These are phyloP conservation scores for Crassisporium funariophilum DNA, from an alignment of 768 basidiomycete species.

Conservation along the genomic window DNA sequence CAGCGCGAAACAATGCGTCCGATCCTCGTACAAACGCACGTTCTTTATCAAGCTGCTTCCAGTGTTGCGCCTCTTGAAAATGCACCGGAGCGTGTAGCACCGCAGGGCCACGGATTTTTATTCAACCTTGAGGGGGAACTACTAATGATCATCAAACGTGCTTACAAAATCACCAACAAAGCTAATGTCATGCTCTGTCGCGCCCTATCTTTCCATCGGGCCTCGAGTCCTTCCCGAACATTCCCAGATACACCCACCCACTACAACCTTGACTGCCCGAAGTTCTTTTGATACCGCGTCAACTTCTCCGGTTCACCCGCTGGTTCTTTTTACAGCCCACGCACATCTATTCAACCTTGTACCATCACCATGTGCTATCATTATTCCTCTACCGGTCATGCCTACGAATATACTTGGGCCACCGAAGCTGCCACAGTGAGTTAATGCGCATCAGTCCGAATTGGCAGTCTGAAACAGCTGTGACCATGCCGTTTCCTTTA, in stretches of 20 bases:
- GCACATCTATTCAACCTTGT: not conserved
- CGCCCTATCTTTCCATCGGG: too few species aligned
- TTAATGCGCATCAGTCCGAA: slow-evolving; percentile 10
- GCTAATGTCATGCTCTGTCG: too few species aligned
- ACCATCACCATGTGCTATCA: slow-evolving; percentile 2
- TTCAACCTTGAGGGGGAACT: too few species aligned
- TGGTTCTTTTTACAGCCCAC: slow-evolving; percentile 12
- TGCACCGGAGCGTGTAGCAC: too few species aligned
- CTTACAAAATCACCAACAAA: too few species aligned
- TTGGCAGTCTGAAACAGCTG: slow-evolving; percentile 6
- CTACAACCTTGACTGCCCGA: too few species aligned
- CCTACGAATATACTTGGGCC: too few species aligned
- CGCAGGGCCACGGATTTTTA: too few species aligned
- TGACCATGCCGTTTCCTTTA: too few species aligned
- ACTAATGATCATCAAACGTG: too few species aligned
- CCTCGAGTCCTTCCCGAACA: slow-evolving; percentile 10
- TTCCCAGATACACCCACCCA: slow-evolving; percentile 1
- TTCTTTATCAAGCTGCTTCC: not conserved
- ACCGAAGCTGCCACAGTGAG: not conserved
- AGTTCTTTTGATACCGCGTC: not conserved
- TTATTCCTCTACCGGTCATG: too few species aligned
- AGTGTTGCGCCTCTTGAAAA: too few species aligned
- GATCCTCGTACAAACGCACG: slow-evolving; percentile 10
- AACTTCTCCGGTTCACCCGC: slow-evolving; percentile 20
- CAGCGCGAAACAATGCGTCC: slow-evolving; percentile 12